These are phyloP conservation scores for Raphanus raphanistrum DNA, from an alignment of 345 rosid species.

Conservation along the genomic window DNA sequence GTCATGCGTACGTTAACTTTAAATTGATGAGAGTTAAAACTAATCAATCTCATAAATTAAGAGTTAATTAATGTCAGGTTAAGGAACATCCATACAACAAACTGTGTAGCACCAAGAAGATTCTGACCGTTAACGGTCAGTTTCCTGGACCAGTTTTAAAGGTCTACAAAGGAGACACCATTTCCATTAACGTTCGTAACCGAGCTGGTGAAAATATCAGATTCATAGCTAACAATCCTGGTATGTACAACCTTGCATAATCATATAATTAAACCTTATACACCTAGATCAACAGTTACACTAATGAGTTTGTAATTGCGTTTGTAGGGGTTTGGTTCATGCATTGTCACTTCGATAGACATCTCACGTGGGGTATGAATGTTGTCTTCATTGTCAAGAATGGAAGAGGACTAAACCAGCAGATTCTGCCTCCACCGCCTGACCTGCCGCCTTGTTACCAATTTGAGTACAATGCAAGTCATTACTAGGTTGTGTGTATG, in stretches of 20 bases:
- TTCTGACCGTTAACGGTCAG: slow-evolving; percentile 44
- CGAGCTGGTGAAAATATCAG: slow-evolving; percentile 42
- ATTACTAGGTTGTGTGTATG: neutral
- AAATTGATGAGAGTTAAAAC: neutral
- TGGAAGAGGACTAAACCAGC: slow-evolving; percentile 18
- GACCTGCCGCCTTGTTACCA: slow-evolving; percentile 35
- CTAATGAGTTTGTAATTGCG: neutral
- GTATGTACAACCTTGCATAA: slow-evolving; percentile 15
- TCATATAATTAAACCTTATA: neutral
- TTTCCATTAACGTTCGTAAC: slow-evolving; percentile 49
- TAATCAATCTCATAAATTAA: neutral
- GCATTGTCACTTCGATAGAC: slow-evolving; percentile 45
- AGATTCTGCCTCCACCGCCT: slow-evolving; percentile 38
- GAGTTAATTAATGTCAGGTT: slow-evolving; percentile 27
- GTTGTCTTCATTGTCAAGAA: slow-evolving; percentile 42
- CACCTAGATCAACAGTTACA: neutral
- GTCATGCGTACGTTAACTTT: neutral
- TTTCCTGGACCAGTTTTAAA: slow-evolving; percentile 49
- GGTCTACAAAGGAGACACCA: slow-evolving; percentile 43
- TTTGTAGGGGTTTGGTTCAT: slow-evolving; percentile 46
- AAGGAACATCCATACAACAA: slow-evolving; percentile 36
- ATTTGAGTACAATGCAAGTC: neutral
- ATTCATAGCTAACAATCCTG: slow-evolving; percentile 30
- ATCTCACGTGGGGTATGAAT: slow-evolving; percentile 47
- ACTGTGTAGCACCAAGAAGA: slow-evolving; percentile 44